Evolutionary conservation across 805 yeast genomes (phyloP).

Genomic region (Saccharomyces kudriavzevii): DNA sequence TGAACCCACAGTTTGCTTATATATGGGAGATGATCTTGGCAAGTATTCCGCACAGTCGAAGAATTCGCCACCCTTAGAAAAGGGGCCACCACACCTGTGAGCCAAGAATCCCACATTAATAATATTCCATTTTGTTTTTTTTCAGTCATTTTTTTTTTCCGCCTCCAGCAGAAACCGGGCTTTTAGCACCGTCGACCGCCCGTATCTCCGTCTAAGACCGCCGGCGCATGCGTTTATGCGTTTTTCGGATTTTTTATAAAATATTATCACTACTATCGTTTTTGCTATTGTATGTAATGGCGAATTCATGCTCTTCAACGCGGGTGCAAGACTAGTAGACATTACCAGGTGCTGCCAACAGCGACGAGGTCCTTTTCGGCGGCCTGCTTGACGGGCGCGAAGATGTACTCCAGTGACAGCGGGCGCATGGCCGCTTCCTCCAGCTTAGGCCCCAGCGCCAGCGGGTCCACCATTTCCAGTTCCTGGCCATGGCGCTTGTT

Average conservation of each 20-base stretch:
- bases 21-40: background rate
- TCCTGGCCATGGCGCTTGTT: conserved; percentile 8
- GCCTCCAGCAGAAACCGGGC: background rate
- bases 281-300: background rate
- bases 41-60: background rate
- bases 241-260: background rate
- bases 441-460: conserved; percentile 1
- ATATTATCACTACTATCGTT: too few relatives aligned
- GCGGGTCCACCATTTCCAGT: conserved; percentile 11
- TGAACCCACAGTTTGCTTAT: background rate
- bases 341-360: conserved; percentile 23
- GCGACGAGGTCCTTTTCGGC: conserved; percentile 13
- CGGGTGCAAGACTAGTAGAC: background rate
- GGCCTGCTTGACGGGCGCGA: conserved; percentile 14
- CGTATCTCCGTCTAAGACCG: background rate
- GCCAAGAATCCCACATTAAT: background rate
- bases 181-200: background rate
- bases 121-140: background rate
- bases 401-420: conserved; percentile 10
- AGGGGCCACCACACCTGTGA: background rate
- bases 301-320: background rate
- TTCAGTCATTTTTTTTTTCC: background rate
- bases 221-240: background rate
- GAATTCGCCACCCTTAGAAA: background rate
- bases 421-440: background rate